Base-by-base conservation (phyloP, 805 yeast species). In the Yamadazyma kitorensis region DNA sequence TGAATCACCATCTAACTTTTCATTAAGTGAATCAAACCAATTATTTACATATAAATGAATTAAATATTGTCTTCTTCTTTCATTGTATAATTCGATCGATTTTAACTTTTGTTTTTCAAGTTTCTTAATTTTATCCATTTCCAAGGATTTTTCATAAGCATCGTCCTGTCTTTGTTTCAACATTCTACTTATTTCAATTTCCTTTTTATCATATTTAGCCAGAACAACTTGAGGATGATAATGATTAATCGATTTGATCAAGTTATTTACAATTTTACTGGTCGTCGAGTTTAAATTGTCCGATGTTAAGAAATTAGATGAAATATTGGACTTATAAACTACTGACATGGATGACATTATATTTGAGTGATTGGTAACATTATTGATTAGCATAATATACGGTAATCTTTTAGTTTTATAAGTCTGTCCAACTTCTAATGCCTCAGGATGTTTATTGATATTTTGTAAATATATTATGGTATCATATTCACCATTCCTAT, bases 111-210 rank as follows among this genome's bases (percentile, higher is more conserved):
- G 43, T 48, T 55, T 57, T 43, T 68, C 73, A 40, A 72, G 63
- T 48, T 73, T 74, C 48, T 80, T 78, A 26, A 67, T 45, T 44
- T 63, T 68, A 55, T 85, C 93, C 29, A 62, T 66, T 22, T 70
- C 59, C 16, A 68, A 49, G 8, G 71, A 64, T 40, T 62, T 58
- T 28, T 49, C 41, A 43, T 64, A 68, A 3, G 72, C 72, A 32
- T 58, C 61, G 41, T 68, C 72, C 40, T 68, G 73, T 37, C 61
- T 61, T 36, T 64, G 64, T 31, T 64, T 65, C 20, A 68, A 44
- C 16, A 61, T 17, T 11, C 73, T 44, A 16, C 68, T 51, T 32
- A 57, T 44, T 39, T 68, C 72, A 29, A 64, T 60, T 39, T 66
- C 72, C 39, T 55, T 63, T 41, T 61, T 59, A 39, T 68, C 73